These are phyloP conservation scores for Saraca asoca DNA, from an alignment of 331 rosid species.

Conservation along the genomic window DNA sequence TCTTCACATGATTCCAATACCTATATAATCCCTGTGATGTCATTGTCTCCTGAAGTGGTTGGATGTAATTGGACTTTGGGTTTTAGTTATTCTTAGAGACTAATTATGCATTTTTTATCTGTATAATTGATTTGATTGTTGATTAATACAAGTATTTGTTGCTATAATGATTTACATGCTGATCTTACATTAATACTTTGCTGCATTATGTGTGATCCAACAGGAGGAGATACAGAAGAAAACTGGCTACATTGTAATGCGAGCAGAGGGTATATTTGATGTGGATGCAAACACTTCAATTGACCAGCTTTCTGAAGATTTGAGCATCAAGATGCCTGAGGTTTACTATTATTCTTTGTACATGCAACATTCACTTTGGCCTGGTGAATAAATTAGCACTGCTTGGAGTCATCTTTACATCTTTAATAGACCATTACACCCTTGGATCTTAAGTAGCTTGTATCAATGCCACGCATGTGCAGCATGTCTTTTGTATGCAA, in stretches of 20 bases:
- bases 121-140: conserved; percentile 5
- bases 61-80: conserved; percentile 1
- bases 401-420: conserved; percentile 1
- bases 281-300: conserved; percentile 98
- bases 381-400: background rate
- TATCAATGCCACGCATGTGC: background rate
- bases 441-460: conserved; percentile 10
- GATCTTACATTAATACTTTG: conserved; percentile 16
- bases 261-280: conserved; percentile 90
- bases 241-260: conserved; percentile 97
- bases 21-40: background rate
- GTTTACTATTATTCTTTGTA: conserved; percentile 36
- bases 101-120: conserved; percentile 18
- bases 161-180: conserved; percentile 10
- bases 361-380: background rate
- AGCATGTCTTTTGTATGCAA: background rate
- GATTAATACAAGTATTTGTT: conserved; percentile 16
- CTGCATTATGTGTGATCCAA: conserved; percentile 29
- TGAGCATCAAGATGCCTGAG: conserved; percentile 93
- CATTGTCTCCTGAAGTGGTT: conserved; percentile 9
- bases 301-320: conserved; percentile 96
- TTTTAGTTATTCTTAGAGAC: conserved; percentile 19
- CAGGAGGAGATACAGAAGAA: conserved; percentile 99
- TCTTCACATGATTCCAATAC: background rate
- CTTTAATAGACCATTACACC: background rate